Evolutionary conservation across 495 filamentous ascomycete genomes (phyloP), one percentile per base, ranked within the genome.

Genomic region (Parathielavia appendiculata): DNA sequence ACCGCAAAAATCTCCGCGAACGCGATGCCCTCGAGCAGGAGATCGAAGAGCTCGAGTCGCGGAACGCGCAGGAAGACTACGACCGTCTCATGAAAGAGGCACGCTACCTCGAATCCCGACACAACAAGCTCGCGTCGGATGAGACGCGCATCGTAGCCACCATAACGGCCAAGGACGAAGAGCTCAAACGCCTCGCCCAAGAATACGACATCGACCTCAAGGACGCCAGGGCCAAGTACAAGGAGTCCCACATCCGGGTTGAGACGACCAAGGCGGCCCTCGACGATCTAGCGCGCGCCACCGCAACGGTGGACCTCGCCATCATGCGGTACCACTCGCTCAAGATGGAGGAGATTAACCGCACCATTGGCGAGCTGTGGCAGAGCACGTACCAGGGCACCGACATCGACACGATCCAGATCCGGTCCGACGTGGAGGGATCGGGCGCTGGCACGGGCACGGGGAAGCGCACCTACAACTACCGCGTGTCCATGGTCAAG

Each of bases 261-360:
- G 89, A 95, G 70, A 92, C 90, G 0, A 96, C 91, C 32, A 95
- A 92, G 69, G 91, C 90, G 0, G 92, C 89, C 12, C 87, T 93
- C 39, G 91, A 93, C 57, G 93, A 99, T 68, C 77, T 99, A 32
- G 87, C 80, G 9, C 85, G 87, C 26, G 97, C 93, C 64, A 80
- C 79, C 13, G 75, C 77, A 2, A 92, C 92, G 13, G 78, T 99
- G 30, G 92, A 96, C 72, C 87, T 91, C 61, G 93, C 95, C 54
- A 93, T 99, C 71, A 97, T 99, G 91, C 86, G 85, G 62, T 97
- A 91, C 67, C 93, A 99, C 72, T 80, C 83, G 20, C 72, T 95
- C 55, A 99, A 97, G 77, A 99, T 99, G 93, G 91, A 92, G 68
- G 92, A 97, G 66, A 95, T 99, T 73, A 99, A 99, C 69, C 81